These are phyloP conservation scores for Pholiota microspora DNA, from an alignment of 768 basidiomycete species.

Conservation along the genomic window DNA sequence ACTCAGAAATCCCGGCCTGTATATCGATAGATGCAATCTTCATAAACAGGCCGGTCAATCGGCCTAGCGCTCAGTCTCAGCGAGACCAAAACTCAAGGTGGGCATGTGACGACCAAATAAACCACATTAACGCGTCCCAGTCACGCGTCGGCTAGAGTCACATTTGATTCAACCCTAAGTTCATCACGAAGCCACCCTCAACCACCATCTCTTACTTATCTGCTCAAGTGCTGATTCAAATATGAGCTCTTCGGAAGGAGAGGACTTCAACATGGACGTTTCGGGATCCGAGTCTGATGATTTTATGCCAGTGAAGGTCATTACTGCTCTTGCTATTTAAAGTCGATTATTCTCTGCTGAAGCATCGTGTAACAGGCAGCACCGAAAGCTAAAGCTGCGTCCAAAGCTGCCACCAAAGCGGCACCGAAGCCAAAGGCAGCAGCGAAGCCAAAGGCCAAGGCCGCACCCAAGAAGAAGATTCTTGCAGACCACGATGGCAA, in stretches of 20 bases:
- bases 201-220: not conserved
- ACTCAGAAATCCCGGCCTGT: too few relatives aligned
- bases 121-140: constrained; percentile 15
- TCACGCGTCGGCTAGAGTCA: constrained; percentile 7
- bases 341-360: constrained; percentile 1
- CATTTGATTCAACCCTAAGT: not conserved
- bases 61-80: too few relatives aligned
- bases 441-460: constrained; percentile 52
- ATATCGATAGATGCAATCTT: too few relatives aligned
- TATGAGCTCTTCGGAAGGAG: constrained; percentile 81
- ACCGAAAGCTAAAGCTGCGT: constrained; percentile 28
- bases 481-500: constrained; percentile 67
- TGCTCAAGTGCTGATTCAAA: constrained; percentile 23
- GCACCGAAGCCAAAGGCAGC: constrained; percentile 41
- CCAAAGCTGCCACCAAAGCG: constrained; percentile 37
- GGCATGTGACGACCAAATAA: not conserved
- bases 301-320: constrained; percentile 64
- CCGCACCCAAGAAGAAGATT: constrained; percentile 65
- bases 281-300: constrained; percentile 69
- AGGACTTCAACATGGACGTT: constrained; percentile 62
- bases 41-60: too few relatives aligned
- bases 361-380: constrained; percentile 18
- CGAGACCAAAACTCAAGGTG: too few relatives aligned
- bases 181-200: not conserved
- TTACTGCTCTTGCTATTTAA: constrained; percentile 8